phyloP scores from a whole-genome alignment of 2,329 filamentous ascomycete genomes.

The Talaromyces sp. region DNA sequence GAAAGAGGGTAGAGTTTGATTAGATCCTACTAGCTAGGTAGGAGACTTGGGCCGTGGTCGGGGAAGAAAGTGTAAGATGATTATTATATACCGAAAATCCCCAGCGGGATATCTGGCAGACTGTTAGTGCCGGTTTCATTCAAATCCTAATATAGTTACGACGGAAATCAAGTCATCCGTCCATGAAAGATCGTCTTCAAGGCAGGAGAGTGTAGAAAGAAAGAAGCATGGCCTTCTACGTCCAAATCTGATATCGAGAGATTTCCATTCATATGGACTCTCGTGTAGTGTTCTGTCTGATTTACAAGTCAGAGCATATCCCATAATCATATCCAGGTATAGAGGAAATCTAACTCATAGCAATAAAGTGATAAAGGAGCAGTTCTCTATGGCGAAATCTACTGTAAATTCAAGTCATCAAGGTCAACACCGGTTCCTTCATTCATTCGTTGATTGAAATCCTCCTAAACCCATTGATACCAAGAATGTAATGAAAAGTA shows the following conservation, averaged over 20 bases:
- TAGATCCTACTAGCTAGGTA: background rate
- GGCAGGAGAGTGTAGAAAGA: background rate
- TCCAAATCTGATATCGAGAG: too few relatives aligned
- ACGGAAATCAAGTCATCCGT: background rate
- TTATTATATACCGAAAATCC: background rate
- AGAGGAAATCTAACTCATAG: too few relatives aligned
- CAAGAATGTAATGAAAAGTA: conserved; percentile 5
- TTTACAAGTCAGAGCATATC: too few relatives aligned
- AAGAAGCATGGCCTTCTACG: too few relatives aligned
- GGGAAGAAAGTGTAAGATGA: background rate
- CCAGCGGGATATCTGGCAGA: background rate
- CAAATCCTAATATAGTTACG: background rate
- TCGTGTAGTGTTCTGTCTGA: too few relatives aligned
- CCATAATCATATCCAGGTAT: too few relatives aligned
- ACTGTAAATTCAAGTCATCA: conserved; percentile 1
- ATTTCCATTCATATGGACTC: too few relatives aligned
- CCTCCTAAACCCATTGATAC: background rate
- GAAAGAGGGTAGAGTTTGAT: conserved; percentile 19
- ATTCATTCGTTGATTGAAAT: background rate
- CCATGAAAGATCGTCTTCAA: background rate
- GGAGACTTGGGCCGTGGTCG: background rate
- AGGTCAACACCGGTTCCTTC: background rate
- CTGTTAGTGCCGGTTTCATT: background rate
- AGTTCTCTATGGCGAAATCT: too few relatives aligned
- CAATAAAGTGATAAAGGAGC: too few relatives aligned